Base-by-base conservation (phyloP, 2,329 filamentous ascomycete genomes). In the Talaromyces amestolkiae region DNA sequence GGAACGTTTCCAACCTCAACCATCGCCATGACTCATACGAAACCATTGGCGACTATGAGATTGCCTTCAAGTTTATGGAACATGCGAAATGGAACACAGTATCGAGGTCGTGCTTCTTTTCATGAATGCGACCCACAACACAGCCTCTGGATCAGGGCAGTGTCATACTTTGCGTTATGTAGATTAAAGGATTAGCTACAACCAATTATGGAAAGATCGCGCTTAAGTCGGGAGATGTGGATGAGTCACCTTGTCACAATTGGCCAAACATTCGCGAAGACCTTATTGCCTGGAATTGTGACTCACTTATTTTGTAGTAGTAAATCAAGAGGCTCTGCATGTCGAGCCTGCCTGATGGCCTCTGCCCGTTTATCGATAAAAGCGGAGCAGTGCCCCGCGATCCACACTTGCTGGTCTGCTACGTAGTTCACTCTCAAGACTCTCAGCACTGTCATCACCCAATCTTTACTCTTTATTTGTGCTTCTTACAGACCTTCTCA, bases 341-440 rank as follows among this genome's bases (percentile, higher is more conserved):
- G 10, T 35, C 17, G 31, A 35, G 51, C 37, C 51, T 54, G 53
- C 53, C 53, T 37, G 31, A 19, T 35, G 31, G 9, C 47, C 24
- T 2, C n/a, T 56, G 53, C 33, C 31, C 3, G 19, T 61, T 56
- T 63, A 66, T 66, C 60, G 60, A 66, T 66, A 65, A 66, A 66
- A 66, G 65, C 65, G 65, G 65, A 66, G 65, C 65, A 22, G 15
- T 60, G 54, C 65, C 65, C 61, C 65, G 64, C 64, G 60, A 62
- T 66, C 64, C 64, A 66, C 60, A 39, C 22, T 8, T 27, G n/a
- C 58, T 56, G n/a, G 37, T 33, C 35, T 59, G n/a, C 43, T 63
- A 41, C 53, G 19, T 58, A 41, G 49, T 39, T 39, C 27, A 53
- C 49, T 53, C 24, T 53, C 49, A 53, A 11, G n/a, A 53, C 49